phyloP scores from a whole-genome alignment of 192 early-diverging fungal species.

The Phycomyces nitens region DNA sequence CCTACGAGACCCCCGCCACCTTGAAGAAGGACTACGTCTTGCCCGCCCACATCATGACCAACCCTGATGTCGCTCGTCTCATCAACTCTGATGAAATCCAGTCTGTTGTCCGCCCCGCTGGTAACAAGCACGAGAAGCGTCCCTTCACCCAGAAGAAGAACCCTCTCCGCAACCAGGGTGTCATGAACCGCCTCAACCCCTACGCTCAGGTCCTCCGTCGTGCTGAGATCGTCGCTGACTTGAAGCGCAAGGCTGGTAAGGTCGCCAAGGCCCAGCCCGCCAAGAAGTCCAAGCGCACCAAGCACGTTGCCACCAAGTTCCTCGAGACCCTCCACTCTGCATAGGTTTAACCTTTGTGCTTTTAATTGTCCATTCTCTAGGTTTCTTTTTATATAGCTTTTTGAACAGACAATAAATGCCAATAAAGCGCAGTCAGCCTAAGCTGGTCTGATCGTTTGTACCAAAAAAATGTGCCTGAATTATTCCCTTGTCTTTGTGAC shows the following conservation, averaged over 20 bases:
- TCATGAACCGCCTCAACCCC: conserved; percentile 94
- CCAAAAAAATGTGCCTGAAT: no score
- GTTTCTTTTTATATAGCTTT: no score
- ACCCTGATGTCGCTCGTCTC: conserved; percentile 91
- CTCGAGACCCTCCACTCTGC: conserved; percentile 36
- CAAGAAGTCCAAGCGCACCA: conserved; percentile 39
- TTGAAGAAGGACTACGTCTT: conserved; percentile 89
- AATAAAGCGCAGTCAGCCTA: no score
- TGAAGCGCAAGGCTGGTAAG: conserved; percentile 55
- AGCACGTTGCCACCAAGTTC: conserved; percentile 51
- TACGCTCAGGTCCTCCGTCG: conserved; percentile 88
- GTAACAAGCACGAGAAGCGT: conserved; percentile 73
- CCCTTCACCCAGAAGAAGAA: conserved; percentile 98
- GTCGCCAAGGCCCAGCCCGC: conserved; percentile 43
- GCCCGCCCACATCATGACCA: conserved; percentile 80
- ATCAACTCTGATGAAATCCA: conserved; percentile 97
- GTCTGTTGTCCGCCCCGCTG: conserved; percentile 82
- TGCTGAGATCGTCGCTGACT: conserved; percentile 63
- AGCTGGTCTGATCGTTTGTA: no score
- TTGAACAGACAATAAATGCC: no score
- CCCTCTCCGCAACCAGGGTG: conserved; percentile 88
- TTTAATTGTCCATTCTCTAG: background rate
- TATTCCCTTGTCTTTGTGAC: no score
- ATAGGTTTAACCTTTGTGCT: conserved; percentile 11
- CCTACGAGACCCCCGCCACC: conserved; percentile 68